A percentile compares a stretch with the other conserved stretches of the same genome.
These are phyloP conservation scores for Quercus robur DNA, from an alignment of 306 rosid species.

Conservation along the genomic window DNA sequence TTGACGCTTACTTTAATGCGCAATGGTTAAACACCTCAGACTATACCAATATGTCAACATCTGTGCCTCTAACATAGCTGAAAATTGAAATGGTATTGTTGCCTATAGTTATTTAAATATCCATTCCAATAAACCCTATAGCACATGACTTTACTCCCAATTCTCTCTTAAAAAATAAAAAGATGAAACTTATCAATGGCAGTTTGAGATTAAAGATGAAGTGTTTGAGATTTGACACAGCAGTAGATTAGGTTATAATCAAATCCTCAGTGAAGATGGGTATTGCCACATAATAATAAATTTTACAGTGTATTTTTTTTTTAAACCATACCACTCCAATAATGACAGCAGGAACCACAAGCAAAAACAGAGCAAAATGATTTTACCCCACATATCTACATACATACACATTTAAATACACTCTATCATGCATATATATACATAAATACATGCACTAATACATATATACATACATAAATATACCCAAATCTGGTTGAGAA, in stretches of 20 bases:
- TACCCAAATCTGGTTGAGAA: neutral
- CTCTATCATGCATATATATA: neutral
- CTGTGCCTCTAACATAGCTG: neutral
- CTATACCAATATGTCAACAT: neutral
- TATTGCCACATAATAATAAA: neutral
- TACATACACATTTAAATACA: too few relatives aligned
- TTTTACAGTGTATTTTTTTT: neutral
- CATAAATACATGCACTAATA: neutral
- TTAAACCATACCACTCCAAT: neutral
- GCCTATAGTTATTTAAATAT: too few relatives aligned
- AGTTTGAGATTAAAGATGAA: too few relatives aligned
- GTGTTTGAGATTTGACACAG: too few relatives aligned
- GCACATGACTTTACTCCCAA: too few relatives aligned
- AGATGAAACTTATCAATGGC: too few relatives aligned
- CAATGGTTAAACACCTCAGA: neutral
- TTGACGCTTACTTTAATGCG: neutral
- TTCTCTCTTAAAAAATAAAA: too few relatives aligned
- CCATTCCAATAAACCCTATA: too few relatives aligned
- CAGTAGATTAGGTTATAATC: too few relatives aligned
- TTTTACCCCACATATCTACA: neutral
- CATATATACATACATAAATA: neutral
- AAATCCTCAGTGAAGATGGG: neutral
- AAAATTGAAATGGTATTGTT: too few relatives aligned
- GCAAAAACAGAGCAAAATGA: neutral
- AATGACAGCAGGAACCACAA: neutral